Evolutionary conservation across 139 green algal genomes (phyloP).

Genomic region (Picochlorum sp.): DNA sequence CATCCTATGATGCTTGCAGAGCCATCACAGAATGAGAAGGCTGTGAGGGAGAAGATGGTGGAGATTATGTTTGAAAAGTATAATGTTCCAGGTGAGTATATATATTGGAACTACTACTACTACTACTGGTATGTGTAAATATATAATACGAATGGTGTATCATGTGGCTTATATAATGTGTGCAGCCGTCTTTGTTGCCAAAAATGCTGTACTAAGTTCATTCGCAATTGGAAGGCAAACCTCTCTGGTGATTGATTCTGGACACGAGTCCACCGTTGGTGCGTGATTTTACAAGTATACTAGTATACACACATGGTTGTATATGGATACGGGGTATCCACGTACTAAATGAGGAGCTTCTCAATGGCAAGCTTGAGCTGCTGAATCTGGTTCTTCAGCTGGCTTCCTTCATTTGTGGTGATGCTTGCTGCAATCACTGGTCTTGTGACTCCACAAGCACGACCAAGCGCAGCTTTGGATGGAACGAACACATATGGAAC

Average conservation of each 20-base stretch:
- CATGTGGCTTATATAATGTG: slow-evolving; percentile 17
- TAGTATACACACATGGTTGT: not conserved
- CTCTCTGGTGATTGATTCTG: slow-evolving; percentile 79
- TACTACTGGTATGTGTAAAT: not conserved
- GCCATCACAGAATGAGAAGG: slow-evolving; percentile 56
- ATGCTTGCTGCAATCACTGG: slow-evolving; percentile 90
- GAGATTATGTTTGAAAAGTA: slow-evolving; percentile 86
- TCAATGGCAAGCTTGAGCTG: slow-evolving; percentile 90
- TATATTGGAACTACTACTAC: not conserved
- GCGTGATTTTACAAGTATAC: slow-evolving; percentile 4
- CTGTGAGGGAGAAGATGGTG: slow-evolving; percentile 63
- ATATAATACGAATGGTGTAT: not conserved
- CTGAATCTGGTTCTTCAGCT: slow-evolving; percentile 95
- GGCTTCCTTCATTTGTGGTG: slow-evolving; percentile 95
- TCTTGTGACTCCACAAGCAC: slow-evolving; percentile 92
- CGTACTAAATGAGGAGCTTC: slow-evolving; percentile 87
- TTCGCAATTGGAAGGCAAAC: slow-evolving; percentile 85
- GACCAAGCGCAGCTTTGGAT: slow-evolving; percentile 91
- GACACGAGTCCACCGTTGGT: slow-evolving; percentile 64
- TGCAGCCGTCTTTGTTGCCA: slow-evolving; percentile 74
- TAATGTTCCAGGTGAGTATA: slow-evolving; percentile 23
- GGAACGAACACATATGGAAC: slow-evolving; percentile 99
- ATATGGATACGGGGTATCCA: not conserved
- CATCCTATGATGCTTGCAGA: slow-evolving; percentile 88
- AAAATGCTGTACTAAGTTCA: slow-evolving; percentile 74